Evolutionary conservation across 2,329 filamentous ascomycete species (phyloP).

Genomic region (Parascedosporium putredinis): DNA sequence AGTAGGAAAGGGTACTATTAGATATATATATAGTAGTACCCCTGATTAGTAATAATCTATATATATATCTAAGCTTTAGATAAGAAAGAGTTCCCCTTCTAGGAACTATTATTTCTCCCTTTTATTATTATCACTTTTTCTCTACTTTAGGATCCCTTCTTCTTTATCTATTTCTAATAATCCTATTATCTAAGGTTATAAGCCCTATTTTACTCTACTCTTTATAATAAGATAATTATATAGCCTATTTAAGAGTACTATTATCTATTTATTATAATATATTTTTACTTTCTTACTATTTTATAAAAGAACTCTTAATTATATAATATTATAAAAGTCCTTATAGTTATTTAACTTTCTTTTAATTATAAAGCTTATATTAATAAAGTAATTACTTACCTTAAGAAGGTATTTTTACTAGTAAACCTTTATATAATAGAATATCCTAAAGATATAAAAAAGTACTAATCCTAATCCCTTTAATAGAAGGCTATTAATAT

Average conservation of each 20-base stretch:
- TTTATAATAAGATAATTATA: slow-evolving; percentile 3
- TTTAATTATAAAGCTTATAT: slow-evolving; percentile 4
- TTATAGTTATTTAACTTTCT: slow-evolving; percentile 1
- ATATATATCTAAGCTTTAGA: no score
- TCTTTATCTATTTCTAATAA: no score
- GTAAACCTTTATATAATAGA: neutral
- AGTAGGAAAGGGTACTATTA: no score
- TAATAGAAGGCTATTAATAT: neutral
- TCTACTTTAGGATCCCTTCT: no score
- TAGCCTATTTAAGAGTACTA: neutral
- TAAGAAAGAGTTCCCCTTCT: no score
- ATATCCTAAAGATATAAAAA: neutral
- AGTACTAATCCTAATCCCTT: neutral
- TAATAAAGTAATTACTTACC: neutral
- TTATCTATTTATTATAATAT: slow-evolving; percentile 1
- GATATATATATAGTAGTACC: no score
- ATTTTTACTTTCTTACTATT: slow-evolving; percentile 2
- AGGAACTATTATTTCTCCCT: no score
- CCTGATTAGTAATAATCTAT: no score
- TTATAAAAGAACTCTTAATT: neutral
- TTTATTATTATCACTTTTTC: no score
- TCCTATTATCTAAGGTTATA: slow-evolving; percentile 4
- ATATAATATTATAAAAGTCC: neutral
- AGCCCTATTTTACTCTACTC: neutral
- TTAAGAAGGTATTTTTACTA: neutral